These are phyloP conservation scores for Nitzschia sp. DNA, from an alignment of 108 stramenopile species.

Conservation along the genomic window DNA sequence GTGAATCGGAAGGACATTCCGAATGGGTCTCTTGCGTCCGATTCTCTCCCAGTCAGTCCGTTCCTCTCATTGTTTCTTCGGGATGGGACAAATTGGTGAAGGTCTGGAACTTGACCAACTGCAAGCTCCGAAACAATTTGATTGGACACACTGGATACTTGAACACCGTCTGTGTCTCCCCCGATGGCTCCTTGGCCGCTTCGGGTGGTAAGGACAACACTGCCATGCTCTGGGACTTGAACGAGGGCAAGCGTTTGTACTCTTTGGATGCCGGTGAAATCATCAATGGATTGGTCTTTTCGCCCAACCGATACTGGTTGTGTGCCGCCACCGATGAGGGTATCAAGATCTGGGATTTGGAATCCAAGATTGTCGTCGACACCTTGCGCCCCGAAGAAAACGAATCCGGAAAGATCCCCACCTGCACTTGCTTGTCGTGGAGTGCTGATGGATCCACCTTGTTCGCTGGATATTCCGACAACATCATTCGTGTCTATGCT, in stretches of 20 bases:
- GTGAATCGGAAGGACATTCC: conserved; percentile 88
- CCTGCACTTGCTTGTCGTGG: conserved; percentile 98
- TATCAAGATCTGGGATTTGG: conserved; percentile 99
- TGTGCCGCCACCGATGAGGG: conserved; percentile 97
- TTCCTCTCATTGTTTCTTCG: conserved; percentile 96
- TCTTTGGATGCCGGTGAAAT: conserved; percentile 97
- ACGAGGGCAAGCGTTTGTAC: conserved; percentile 99
- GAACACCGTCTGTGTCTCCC: conserved; percentile 99
- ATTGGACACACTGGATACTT: conserved; percentile 99
- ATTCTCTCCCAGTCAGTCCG: conserved; percentile 93
- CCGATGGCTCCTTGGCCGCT: conserved; percentile 99
- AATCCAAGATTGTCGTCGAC: conserved; percentile 97
- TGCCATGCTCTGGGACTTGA: conserved; percentile 99
- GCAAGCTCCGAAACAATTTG: conserved; percentile 98
- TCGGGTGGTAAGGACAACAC: conserved; percentile 99
- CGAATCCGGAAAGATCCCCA: conserved; percentile 73
- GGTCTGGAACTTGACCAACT: conserved; percentile 98
- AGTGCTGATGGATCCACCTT: conserved; percentile 95
- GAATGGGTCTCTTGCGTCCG: conserved; percentile 99
- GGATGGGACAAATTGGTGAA: conserved; percentile 99
- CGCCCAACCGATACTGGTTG: conserved; percentile 99
- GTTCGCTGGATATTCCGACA: conserved; percentile 98
- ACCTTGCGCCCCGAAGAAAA: conserved; percentile 85
- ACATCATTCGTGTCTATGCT: conserved; percentile 93
- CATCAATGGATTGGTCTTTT: conserved; percentile 98